phyloP scores from a whole-genome alignment of 768 basidiomycete genomes.

The Naganishia kalamii region DNA sequence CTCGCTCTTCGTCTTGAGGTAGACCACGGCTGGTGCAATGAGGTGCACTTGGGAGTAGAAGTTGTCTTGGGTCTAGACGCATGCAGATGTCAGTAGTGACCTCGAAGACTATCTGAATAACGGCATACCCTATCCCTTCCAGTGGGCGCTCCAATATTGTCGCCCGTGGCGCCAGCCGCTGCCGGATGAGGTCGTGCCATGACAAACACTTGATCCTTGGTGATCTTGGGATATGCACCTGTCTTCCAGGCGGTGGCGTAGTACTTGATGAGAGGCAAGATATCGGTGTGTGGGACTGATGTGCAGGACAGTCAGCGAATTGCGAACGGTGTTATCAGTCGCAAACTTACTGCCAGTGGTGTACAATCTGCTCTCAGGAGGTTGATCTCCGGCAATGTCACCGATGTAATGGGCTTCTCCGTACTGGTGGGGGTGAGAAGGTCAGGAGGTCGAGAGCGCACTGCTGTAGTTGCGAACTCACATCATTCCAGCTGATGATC shows the following conservation, averaged over 20 bases:
- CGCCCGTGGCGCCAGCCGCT: constrained; percentile 29
- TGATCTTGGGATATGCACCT: constrained; percentile 37
- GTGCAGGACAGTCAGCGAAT: neutral
- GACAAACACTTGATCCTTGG: constrained; percentile 36
- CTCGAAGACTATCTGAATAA: neutral
- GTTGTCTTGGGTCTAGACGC: constrained; percentile 13
- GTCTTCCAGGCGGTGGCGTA: constrained; percentile 45
- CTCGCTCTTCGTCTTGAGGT: constrained; percentile 4
- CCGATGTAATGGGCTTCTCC: constrained; percentile 44
- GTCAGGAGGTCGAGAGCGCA: neutral
- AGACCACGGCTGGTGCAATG: constrained; percentile 1
- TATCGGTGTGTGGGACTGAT: constrained; percentile 14
- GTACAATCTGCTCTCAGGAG: constrained; percentile 39
- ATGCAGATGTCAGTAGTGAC: neutral
- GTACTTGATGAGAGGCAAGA: constrained; percentile 8
- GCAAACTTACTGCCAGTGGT: constrained; percentile 27
- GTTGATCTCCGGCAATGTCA: constrained; percentile 38
- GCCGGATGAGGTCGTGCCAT: constrained; percentile 44
- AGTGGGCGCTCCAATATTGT: neutral
- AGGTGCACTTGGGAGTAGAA: constrained; percentile 18
- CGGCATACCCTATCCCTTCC: constrained; percentile 16
- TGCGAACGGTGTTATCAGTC: too few relatives aligned
- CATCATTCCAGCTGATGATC: constrained; percentile 48
- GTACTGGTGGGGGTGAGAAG: constrained; percentile 29
- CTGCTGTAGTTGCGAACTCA: neutral